Base-by-base conservation (phyloP, 495 filamentous ascomycete species). In the Xylaria intraflava region DNA sequence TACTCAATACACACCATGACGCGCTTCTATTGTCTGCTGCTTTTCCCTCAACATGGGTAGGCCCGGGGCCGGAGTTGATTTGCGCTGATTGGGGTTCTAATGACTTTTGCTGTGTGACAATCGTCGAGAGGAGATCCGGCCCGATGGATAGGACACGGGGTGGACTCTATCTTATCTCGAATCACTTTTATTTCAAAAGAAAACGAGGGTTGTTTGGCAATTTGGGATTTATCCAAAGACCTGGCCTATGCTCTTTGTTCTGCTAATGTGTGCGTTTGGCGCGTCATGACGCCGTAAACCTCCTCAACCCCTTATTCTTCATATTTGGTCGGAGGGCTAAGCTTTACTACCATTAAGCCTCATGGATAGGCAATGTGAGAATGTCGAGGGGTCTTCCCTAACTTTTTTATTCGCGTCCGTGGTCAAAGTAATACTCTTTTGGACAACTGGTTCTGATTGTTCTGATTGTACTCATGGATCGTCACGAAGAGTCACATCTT, bases 1-100 rank as follows among this genome's bases (percentile, higher is more conserved):
- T 64, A 66, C 59, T 61, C 51, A 43, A 56, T 49, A 62, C 53
- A 66, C 55, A 46, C 59, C 56, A 56, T 59, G 58, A 62, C 52
- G 56, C 55, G 49, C 52, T 57, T 62, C 17, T 27, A 8, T 60
- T 62, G 44, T 36, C 54, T 56, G 50, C 54, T 52, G 19, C 39
- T 56, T 51, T 46, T 36, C 29, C 52, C 50, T 46, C 56, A 22
- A 36, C 24, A 31, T 26, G 1, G 46, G 53, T 38, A 39, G 40
- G 46, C 16, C 40, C 46, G n/a, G 41, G 46, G 26, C 46, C 24
- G 46, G 53, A 39, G 46, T 51, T 53, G 30, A 46, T 27, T 39
- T 22, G 50, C 19, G 42, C 40, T 46, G 42, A 35, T 26, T 33
- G 50, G 22, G 20, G 40, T 46, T 46, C 5, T 53, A 46, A 40